Evolutionary conservation across 176 grass and related monocot species (phyloP).

Genomic region (Ensete glaucum): DNA sequence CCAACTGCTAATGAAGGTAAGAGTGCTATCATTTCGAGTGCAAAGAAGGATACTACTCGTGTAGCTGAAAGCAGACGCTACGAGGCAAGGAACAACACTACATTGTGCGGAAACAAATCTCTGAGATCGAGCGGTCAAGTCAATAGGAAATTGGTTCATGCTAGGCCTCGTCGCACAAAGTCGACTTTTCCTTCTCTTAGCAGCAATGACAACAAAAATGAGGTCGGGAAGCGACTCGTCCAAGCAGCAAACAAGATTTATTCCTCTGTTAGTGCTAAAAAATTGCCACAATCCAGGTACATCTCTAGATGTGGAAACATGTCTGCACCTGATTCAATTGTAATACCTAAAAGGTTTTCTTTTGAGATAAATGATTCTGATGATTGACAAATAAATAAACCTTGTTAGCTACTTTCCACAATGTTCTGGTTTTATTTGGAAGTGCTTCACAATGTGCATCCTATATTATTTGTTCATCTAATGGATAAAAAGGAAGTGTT

Average conservation of each 20-base stretch:
- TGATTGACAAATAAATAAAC: background rate
- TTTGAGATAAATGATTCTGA: background rate
- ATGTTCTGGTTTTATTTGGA: background rate
- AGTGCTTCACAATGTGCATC: background rate
- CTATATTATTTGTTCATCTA: no score
- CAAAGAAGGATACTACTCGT: background rate
- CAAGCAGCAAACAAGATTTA: constrained; percentile 10
- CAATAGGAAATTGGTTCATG: background rate
- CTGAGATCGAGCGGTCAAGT: background rate
- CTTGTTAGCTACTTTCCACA: no score
- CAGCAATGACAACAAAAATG: background rate
- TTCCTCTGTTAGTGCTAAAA: background rate
- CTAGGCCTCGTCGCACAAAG: background rate
- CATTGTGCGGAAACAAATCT: background rate
- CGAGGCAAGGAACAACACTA: background rate
- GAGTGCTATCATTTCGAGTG: background rate
- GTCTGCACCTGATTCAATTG: background rate
- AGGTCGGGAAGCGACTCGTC: constrained; percentile 16
- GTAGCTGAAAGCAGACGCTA: background rate
- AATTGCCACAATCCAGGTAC: background rate
- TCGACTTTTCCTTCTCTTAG: background rate
- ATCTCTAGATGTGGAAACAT: background rate
- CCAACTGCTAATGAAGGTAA: background rate
- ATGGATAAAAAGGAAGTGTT: no score
- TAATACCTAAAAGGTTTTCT: background rate